Conservation (phyloP, 2,329 filamentous ascomycete genomes). For the Pseudocercospora pini-densiflorae region DNA sequence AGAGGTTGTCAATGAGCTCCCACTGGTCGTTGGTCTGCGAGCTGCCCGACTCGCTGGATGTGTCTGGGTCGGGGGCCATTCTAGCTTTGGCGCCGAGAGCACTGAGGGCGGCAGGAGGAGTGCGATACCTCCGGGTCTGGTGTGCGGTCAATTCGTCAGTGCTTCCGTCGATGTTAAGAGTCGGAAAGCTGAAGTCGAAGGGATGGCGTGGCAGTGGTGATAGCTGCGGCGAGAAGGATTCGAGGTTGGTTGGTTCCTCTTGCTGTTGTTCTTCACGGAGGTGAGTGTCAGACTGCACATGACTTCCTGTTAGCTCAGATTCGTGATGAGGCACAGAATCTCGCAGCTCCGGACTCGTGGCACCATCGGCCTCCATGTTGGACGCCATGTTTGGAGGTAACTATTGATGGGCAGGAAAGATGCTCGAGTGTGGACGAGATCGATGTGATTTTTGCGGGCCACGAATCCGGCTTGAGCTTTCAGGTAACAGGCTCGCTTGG, state of each 20-base stretch:
- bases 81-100: conserved; percentile 28
- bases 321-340: too few relatives aligned
- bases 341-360: too few relatives aligned
- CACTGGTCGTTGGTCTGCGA: conserved; percentile 35
- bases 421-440: too few relatives aligned
- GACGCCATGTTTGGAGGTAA: too few relatives aligned
- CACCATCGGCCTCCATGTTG: too few relatives aligned
- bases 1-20: conserved; percentile 39
- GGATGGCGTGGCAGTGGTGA: conserved; percentile 13
- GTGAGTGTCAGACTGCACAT: background rate
- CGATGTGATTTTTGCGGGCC: too few relatives aligned
- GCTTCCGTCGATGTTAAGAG: conserved; percentile 37
- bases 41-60: conserved; percentile 22
- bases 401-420: too few relatives aligned
- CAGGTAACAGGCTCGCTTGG: too few relatives aligned
- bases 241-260: too few relatives aligned
- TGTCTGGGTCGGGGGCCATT: conserved; percentile 29
- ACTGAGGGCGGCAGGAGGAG: conserved; percentile 39
- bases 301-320: background rate
- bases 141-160: conserved; percentile 30
- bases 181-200: conserved; percentile 35
- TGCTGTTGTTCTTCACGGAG: too few relatives aligned
- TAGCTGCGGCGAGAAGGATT: conserved; percentile 2
- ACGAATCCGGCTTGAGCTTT: too few relatives aligned
- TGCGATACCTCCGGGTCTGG: conserved; percentile 23